phyloP scores from a whole-genome alignment of 495 filamentous ascomycete genomes.

The Penicillium longicatenatum region DNA sequence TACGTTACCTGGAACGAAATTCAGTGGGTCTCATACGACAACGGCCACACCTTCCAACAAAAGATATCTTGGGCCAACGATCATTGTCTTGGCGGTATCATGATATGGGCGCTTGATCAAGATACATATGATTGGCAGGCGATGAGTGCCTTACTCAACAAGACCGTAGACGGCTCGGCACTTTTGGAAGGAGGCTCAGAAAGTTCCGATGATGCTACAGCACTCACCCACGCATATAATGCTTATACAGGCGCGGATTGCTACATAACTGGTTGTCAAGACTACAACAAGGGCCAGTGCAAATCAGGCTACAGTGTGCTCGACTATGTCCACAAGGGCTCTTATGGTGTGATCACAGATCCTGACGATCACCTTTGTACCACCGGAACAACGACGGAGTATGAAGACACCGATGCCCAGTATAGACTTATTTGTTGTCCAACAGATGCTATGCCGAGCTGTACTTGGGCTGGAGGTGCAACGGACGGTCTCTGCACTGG shows the following conservation, averaged over 20 bases:
- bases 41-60: constrained; percentile 39
- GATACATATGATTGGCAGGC: constrained; percentile 5
- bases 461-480: background rate
- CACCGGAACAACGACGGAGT: background rate
- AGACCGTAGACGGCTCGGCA: background rate
- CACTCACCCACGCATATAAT: too few relatives aligned
- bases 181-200: background rate
- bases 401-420: background rate
- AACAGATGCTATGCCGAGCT: constrained; percentile 1
- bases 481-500: background rate
- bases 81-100: constrained; percentile 21
- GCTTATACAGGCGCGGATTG: background rate
- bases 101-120: constrained; percentile 22
- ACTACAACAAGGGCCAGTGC: background rate
- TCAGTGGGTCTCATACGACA: constrained; percentile 53
- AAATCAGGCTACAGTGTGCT: constrained; percentile 1
- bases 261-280: background rate
- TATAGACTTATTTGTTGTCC: constrained; percentile 8
- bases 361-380: background rate
- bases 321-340: background rate
- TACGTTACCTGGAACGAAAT: constrained; percentile 37
- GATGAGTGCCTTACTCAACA: background rate
- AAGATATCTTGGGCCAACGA: constrained; percentile 44
- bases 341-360: background rate
- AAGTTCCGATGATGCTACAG: too few relatives aligned